phyloP scores from a whole-genome alignment of 2,329 filamentous ascomycete genomes.

The Biscogniauxia marginata region DNA sequence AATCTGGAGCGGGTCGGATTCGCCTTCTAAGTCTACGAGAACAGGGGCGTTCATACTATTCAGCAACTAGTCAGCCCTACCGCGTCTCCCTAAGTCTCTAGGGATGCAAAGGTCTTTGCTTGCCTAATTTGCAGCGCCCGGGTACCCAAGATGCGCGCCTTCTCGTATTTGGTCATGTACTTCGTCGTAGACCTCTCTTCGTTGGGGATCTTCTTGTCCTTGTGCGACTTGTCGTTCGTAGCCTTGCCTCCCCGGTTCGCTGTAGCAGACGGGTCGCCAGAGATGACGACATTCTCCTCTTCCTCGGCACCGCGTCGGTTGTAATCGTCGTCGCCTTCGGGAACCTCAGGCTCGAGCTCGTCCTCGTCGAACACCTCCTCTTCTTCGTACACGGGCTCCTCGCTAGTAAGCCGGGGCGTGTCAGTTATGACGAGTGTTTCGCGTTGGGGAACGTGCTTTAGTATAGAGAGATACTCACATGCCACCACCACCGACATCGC shows the following conservation, averaged over 20 bases:
- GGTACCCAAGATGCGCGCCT: constrained; percentile 88
- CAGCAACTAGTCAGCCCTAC: constrained; percentile 22
- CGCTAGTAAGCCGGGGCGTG: constrained; percentile 43
- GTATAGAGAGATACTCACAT: constrained; percentile 10
- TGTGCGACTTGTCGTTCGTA: constrained; percentile 50
- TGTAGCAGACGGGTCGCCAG: constrained; percentile 60
- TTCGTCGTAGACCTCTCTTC: constrained; percentile 89
- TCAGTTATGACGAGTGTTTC: background rate
- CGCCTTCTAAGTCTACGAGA: constrained; percentile 92
- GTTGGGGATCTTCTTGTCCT: constrained; percentile 86
- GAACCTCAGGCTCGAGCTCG: constrained; percentile 54
- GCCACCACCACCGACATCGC: constrained; percentile 25
- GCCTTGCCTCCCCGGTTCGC: constrained; percentile 53
- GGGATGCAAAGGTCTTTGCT: constrained; percentile 2
- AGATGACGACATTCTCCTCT: constrained; percentile 57
- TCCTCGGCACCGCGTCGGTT: constrained; percentile 55
- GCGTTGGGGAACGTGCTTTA: constrained; percentile 2
- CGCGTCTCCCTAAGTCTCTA: too few species aligned
- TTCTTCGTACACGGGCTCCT: constrained; percentile 71
- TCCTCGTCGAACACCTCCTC: constrained; percentile 60
- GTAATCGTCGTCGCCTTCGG: constrained; percentile 49
- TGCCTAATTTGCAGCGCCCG: constrained; percentile 84
- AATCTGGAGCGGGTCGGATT: constrained; percentile 96
- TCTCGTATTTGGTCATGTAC: constrained; percentile 99
- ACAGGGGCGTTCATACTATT: constrained; percentile 90